These are phyloP conservation scores for Colletotrichum tofieldiae DNA, from an alignment of 2,329 filamentous ascomycete species.

Conservation along the genomic window DNA sequence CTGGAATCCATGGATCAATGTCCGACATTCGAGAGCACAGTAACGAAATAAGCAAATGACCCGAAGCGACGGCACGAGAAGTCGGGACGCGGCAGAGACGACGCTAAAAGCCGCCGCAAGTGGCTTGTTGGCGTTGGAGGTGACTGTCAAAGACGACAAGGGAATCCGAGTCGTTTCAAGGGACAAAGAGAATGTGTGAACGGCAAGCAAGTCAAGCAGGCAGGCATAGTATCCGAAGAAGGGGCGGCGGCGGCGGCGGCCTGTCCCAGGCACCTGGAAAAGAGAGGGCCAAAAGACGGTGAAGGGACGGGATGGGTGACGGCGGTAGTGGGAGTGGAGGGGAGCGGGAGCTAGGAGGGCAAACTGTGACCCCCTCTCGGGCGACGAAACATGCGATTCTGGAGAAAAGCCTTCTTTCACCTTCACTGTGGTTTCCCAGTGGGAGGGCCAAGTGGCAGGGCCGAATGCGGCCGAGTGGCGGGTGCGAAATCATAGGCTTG, in stretches of 20 bases:
- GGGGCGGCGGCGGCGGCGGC: not conserved
- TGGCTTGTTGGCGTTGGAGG: not conserved
- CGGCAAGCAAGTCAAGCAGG: not conserved
- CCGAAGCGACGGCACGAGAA: constrained; percentile 8
- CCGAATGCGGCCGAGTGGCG: constrained; percentile 31
- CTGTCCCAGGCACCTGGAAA: constrained; percentile 30
- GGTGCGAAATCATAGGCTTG: constrained; percentile 17
- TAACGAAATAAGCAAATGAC: not conserved
- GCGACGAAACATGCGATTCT: not conserved
- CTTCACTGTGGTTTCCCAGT: not conserved
- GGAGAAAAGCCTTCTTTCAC: not conserved
- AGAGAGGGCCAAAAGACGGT: constrained; percentile 41
- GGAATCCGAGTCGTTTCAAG: constrained; percentile 9
- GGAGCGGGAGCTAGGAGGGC: constrained; percentile 23
- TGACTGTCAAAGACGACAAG: constrained; percentile 7
- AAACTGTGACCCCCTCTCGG: not conserved
- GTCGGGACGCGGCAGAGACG: constrained; percentile 14
- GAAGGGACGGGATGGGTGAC: constrained; percentile 9
- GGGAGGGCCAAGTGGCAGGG: not conserved
- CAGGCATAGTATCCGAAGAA: constrained; percentile 7
- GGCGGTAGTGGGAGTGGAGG: not conserved
- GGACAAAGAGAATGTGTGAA: constrained; percentile 10
- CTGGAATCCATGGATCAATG: not conserved
- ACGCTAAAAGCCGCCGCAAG: constrained; percentile 10
- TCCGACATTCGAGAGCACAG: not conserved